phyloP scores from a whole-genome alignment of 2,329 filamentous ascomycete genomes.

The Microsporum ferrugineum region DNA sequence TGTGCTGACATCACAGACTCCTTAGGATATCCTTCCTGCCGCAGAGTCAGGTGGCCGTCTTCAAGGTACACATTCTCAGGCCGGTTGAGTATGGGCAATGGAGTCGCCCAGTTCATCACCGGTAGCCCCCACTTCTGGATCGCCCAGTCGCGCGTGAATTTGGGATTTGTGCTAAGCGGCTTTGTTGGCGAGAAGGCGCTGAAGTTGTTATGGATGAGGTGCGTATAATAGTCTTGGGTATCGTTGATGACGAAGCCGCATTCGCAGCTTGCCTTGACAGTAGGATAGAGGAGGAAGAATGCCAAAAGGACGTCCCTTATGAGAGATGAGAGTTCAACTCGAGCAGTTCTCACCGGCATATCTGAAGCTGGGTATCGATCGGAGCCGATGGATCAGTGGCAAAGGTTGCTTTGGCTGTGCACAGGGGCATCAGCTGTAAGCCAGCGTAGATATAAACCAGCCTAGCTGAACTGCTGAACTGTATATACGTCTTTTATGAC shows the following conservation, averaged over 20 bases:
- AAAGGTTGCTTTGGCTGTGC: background rate
- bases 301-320: background rate
- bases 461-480: no score
- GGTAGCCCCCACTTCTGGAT: slow-evolving; percentile 20
- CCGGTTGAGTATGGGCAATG: slow-evolving; percentile 18
- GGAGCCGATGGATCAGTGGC: background rate
- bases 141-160: slow-evolving; percentile 19
- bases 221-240: slow-evolving; percentile 18
- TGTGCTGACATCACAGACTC: slow-evolving; percentile 12
- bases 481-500: no score
- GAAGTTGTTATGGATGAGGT: slow-evolving; percentile 20
- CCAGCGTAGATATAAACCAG: no score
- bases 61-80: slow-evolving; percentile 20
- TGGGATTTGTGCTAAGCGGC: slow-evolving; percentile 13
- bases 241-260: slow-evolving; percentile 15
- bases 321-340: background rate
- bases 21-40: slow-evolving; percentile 18
- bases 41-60: slow-evolving; percentile 17
- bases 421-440: background rate
- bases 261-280: slow-evolving; percentile 13
- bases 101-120: slow-evolving; percentile 16
- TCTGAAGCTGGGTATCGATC: background rate
- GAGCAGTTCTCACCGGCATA: background rate
- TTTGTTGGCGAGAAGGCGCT: slow-evolving; percentile 14
- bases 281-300: background rate